Evolutionary conservation across 805 yeast species (phyloP), one percentile per base, ranked within the genome.

Genomic region (Ogataea polymorpha): DNA sequence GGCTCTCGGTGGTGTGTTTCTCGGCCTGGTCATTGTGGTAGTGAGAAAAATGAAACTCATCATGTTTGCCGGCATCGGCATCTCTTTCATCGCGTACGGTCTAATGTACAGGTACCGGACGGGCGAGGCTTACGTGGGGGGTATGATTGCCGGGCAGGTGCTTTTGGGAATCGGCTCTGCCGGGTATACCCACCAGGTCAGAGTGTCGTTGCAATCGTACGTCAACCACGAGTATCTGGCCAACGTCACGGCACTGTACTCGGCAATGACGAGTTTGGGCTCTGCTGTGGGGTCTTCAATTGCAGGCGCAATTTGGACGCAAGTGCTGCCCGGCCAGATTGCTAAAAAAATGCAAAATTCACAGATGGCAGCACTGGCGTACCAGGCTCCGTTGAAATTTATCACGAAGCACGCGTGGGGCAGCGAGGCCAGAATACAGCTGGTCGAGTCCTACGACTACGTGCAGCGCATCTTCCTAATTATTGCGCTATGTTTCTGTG

Each of bases 131-230:
- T 53, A 55, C 46, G 59, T 57, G 23, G 65, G 59, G 35, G 88
- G 87, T 48, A 69, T 82, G 42, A 76, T 83, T 56, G 88, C 82
- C 13, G 46, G 57, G 30, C 60, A 55, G 38, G 43, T 63, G 16
- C 35, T 65, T 15, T 38, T 51, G 16, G 63, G 66, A 49, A 46
- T 27, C 70, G 72, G 41, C 29, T 69, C 64, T 49, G 62, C 66
- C 56, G 28, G 34, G 17, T 23, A 28, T 17, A 64, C 59, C 34
- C 52, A 65, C 39, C 67, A 65, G 32, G 50, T 67, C 5, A 57
- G 57, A 38, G 61, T 67, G 10, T 62, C 71, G 2, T 56, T 64
- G 1, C 69, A 66, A 49, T 71, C 70, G 3, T 58, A 67, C 12
- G 72, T 68, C 26, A 67, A 69, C 15, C 72, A 67, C 24, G 26